Percentiles rank a stretch among this genome's conserved stretches.
Evolutionary conservation across 345 rosid genomes (phyloP).

Genomic region (Lenwebbia sp.): DNA sequence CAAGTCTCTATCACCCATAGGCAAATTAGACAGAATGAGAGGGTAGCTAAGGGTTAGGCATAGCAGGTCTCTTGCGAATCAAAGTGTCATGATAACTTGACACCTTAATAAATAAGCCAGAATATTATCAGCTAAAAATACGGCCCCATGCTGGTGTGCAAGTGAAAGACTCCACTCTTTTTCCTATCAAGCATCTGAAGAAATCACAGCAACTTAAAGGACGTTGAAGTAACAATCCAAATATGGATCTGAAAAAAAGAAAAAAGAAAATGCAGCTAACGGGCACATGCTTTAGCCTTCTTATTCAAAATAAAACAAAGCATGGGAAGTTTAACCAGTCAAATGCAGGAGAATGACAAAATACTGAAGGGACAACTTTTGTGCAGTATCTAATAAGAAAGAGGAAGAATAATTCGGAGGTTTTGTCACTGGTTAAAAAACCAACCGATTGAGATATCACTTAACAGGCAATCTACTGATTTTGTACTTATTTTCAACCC

Average conservation of each 20-base stretch:
- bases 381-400: background rate
- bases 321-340: background rate
- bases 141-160: background rate
- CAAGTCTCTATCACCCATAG: background rate
- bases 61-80: background rate
- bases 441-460: background rate
- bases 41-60: background rate
- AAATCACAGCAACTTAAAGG: background rate
- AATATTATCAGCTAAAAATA: background rate
- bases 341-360: background rate
- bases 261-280: background rate
- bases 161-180: background rate
- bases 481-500: background rate
- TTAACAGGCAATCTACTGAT: background rate
- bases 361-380: background rate
- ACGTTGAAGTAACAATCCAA: background rate
- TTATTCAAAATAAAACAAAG: background rate
- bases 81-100: background rate
- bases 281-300: background rate
- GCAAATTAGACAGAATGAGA: background rate
- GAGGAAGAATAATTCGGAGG: background rate
- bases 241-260: background rate
- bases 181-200: background rate
- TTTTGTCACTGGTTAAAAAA: background rate
- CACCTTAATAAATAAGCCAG: background rate